Conservation (phyloP, 192 early-diverging fungal species). For the Gonapodya sp. region DNA sequence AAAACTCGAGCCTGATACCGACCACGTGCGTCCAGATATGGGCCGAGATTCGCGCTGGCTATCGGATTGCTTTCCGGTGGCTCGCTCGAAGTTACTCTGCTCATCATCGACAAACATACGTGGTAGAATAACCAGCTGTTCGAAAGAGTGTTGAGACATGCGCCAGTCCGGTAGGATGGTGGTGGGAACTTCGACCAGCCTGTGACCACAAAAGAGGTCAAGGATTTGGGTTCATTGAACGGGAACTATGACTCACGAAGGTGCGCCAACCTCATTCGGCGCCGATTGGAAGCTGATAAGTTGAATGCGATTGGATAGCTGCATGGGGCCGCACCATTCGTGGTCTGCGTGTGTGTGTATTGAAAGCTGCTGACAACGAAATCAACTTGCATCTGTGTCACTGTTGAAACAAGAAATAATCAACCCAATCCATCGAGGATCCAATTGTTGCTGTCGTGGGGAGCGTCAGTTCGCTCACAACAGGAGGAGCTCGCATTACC, state of each 20-base stretch:
- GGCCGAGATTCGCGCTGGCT: background rate
- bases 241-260: background rate
- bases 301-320: background rate
- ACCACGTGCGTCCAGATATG: background rate
- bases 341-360: background rate
- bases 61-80: background rate
- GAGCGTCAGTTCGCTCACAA: background rate
- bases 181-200: background rate
- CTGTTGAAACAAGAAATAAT: constrained; percentile 16
- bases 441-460: constrained; percentile 9
- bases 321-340: background rate
- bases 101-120: background rate
- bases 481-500: background rate
- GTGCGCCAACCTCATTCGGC: background rate
- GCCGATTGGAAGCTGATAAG: constrained; percentile 1
- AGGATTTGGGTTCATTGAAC: background rate
- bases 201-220: too few relatives aligned
- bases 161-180: background rate
- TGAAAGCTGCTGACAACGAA: background rate
- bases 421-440: constrained; percentile 14
- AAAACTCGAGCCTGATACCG: background rate
- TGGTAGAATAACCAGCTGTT: background rate
- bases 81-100: background rate
- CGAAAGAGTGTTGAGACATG: background rate
- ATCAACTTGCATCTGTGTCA: constrained; percentile 9